A percentile compares a stretch with the other conserved stretches of the same genome.
phyloP scores from a whole-genome alignment of 2,329 filamentous ascomycete species.

The Sphaerulina vaccinii region DNA sequence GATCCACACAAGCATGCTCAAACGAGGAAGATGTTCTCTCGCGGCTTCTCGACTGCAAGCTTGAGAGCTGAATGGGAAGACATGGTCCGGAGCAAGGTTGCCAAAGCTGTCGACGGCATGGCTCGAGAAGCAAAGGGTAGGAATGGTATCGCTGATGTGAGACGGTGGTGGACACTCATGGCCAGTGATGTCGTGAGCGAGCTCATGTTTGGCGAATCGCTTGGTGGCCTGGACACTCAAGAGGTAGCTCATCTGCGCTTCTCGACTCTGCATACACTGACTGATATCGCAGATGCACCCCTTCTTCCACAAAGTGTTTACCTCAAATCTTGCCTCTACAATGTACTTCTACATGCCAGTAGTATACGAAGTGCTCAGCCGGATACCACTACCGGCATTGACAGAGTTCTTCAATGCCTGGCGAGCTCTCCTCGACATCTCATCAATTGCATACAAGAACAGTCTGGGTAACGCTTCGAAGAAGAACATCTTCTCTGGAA shows the following conservation, averaged over 20 bases:
- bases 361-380: neutral
- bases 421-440: neutral
- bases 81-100: conserved; percentile 35
- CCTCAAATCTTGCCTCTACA: neutral
- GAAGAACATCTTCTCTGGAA: neutral
- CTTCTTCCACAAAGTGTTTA: conserved; percentile 3
- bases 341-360: neutral
- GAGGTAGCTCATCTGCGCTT: conserved; percentile 23
- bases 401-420: conserved; percentile 2
- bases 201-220: conserved; percentile 43
- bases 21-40: conserved; percentile 39
- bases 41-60: conserved; percentile 38
- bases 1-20: conserved; percentile 32
- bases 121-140: conserved; percentile 21
- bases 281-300: conserved; percentile 16
- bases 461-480: conserved; percentile 2
- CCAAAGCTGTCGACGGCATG: conserved; percentile 35
- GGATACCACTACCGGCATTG: neutral
- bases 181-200: conserved; percentile 41
- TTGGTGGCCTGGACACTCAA: conserved; percentile 40
- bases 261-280: neutral
- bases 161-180: conserved; percentile 44
- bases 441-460: conserved; percentile 5
- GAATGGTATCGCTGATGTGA: conserved; percentile 36
- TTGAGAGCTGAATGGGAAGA: conserved; percentile 40